Base-by-base conservation (phyloP, 2,329 filamentous ascomycete genomes). In the Alternaria ventricosa region DNA sequence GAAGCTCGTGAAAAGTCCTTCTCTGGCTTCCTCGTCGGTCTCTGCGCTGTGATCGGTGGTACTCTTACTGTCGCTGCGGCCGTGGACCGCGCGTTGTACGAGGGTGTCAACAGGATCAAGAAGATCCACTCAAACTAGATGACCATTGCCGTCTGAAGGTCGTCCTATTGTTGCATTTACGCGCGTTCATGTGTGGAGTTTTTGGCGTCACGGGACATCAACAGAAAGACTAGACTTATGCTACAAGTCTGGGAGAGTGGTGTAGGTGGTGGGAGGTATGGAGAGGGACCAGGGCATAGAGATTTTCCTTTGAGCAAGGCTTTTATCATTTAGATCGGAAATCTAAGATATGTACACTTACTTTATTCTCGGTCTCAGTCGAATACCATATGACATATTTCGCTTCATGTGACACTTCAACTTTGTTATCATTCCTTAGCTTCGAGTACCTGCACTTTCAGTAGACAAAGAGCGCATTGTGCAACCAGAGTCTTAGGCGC, bases 21-120 rank as follows among this genome's bases (percentile, higher is more conserved):
- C 79, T 89, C 93, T 0, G 92, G 92, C 18, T 99, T 99, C 85
- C 82, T 99, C 62, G 95, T 96, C 1, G 96, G 96, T 51, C 88
- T 99, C 20, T 99, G 96, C 80, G 95, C 95, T 41, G 92, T 98
- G 65, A 90, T 99, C 55, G 96, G 96, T 65, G 96, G 96, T 71
- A 99, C 96, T 0, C 82, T 99, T 70, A 99, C 96, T 0, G 96
- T 99, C 18, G 96, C 96, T 11, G 96, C 96, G 6, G 96, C 96
- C 5, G 84, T 99, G 30, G 96, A 99, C 79, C 88, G 96, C 60
- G 92, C 92, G 54, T 81, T 98, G 65, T 99, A 97, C 74, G 96
- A 99, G 82, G 96, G 96, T 45, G 87, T 88, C 3, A 88, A 90
- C 61, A 88, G 92, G 77, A 85, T 98, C 68, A 97, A 92, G 87